Conservation (phyloP, 73 alveolate species). For the Paramecium pentaurelia region DNA sequence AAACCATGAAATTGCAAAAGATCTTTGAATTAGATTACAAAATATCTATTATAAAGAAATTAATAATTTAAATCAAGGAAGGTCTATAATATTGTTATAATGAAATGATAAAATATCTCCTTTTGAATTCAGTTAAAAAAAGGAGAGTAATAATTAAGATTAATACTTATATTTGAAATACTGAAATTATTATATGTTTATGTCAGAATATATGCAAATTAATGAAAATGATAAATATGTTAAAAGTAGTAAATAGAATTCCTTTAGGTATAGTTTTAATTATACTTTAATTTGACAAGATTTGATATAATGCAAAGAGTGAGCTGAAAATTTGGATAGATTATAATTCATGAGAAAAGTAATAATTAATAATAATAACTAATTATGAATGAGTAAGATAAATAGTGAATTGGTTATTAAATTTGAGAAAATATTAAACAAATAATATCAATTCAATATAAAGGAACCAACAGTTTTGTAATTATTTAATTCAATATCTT, state of each 20-base stretch:
- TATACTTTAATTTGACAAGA: background rate
- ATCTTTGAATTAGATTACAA: background rate
- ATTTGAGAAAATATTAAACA: background rate
- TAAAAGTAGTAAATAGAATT: background rate
- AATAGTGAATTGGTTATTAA: background rate
- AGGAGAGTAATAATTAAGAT: no score
- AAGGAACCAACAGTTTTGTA: background rate
- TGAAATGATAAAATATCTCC: no score
- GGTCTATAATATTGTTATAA: no score
- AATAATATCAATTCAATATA: background rate
- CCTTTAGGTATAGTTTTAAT: background rate
- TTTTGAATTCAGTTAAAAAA: no score
- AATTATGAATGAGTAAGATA: background rate
- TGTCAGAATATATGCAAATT: background rate
- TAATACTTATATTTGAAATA: no score
- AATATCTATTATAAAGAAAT: background rate
- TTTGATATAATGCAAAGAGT: background rate
- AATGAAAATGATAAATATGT: background rate
- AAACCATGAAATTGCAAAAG: conserved; percentile 15
- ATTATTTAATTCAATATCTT: background rate
- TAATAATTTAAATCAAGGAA: no score
- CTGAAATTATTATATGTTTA: no score
- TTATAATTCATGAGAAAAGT: background rate
- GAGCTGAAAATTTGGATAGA: background rate
- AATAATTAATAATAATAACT: background rate